Base-by-base conservation (phyloP, 2,329 filamentous ascomycete species). In the Akanthomyces uredinophilus region DNA sequence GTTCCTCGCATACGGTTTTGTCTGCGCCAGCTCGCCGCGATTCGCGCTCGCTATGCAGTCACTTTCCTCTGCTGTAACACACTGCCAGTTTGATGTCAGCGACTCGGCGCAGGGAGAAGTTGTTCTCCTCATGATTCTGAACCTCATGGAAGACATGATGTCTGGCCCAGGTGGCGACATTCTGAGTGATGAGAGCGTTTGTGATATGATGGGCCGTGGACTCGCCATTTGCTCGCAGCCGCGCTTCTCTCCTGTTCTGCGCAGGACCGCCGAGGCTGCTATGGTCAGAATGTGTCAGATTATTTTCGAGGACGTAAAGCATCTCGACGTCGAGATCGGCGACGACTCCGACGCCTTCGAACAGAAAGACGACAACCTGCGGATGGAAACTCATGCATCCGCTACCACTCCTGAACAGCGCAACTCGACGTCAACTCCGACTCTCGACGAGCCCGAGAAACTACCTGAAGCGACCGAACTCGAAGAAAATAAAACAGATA, bases 221-320 rank as follows among this genome's bases (percentile, higher is more conserved):
- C 77, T 99, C 67, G 96, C 92, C 71, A 98, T 99, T 80, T 99
- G 95, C 79, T 99, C 94, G 66, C 93, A 98, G 71, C 86, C 91
- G 61, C 87, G 94, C 61, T 87, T 98, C 64, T 97, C 93, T 11
- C 93, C 97, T 69, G 87, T 98, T 4, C 79, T 99, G 60, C 87
- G 94, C 66, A 85, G 93, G 66, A 96, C 93, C 22, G 95, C 95
- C 2, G 95, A 99, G 75, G 95, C 96, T 71, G 89, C 92, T 60
- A 97, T 99, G 93, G 91, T 98, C 51, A 91, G 92, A 67, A 99
- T 99, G 95, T 98, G 95, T 72, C 95, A 99, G 76, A 92, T 96
- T 67, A 96, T 99, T 69, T 99, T 99, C 72, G 90, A 93, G 74
- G 88, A 96, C 64, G 78, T 99, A 58, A 96, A 96, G 74, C 87